Evolutionary conservation across 164 flowering plant species (phyloP).

Genomic region (Magnolia sinica): DNA sequence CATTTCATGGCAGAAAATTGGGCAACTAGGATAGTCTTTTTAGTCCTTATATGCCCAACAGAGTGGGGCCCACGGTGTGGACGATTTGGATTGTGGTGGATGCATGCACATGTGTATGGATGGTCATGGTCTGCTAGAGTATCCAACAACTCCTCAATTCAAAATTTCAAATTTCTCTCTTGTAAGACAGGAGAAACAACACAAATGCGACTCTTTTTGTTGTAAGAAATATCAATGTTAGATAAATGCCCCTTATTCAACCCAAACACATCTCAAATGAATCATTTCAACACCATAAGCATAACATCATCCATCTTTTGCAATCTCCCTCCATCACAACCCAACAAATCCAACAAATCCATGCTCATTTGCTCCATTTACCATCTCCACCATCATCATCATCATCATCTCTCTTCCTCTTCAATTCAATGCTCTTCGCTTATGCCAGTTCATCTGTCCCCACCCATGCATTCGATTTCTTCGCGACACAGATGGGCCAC

Average conservation of each 20-base stretch:
- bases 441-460: slow-evolving; percentile 20
- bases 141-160: no score
- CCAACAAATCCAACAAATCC: slow-evolving; percentile 25
- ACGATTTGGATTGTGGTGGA: no score
- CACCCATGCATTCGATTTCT: slow-evolving; percentile 19
- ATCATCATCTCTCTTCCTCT: slow-evolving; percentile 14
- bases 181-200: no score
- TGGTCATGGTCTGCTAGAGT: no score
- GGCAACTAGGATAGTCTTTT: no score
- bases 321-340: slow-evolving; percentile 19
- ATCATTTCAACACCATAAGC: slow-evolving; percentile 1
- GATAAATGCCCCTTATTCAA: slow-evolving; percentile 13
- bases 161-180: no score
- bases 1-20: no score
- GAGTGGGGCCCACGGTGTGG: no score
- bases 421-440: slow-evolving; percentile 26
- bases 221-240: neutral
- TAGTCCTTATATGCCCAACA: no score
- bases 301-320: slow-evolving; percentile 11
- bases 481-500: slow-evolving; percentile 18
- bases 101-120: no score
- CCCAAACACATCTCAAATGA: slow-evolving; percentile 3
- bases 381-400: slow-evolving; percentile 1
- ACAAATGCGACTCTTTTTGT: no score
- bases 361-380: slow-evolving; percentile 12